Percentiles rank a stretch among this genome's conserved stretches.
Conservation (phyloP, 1,284 basidiomycete genomes). For the Leccinum pachyderme region DNA sequence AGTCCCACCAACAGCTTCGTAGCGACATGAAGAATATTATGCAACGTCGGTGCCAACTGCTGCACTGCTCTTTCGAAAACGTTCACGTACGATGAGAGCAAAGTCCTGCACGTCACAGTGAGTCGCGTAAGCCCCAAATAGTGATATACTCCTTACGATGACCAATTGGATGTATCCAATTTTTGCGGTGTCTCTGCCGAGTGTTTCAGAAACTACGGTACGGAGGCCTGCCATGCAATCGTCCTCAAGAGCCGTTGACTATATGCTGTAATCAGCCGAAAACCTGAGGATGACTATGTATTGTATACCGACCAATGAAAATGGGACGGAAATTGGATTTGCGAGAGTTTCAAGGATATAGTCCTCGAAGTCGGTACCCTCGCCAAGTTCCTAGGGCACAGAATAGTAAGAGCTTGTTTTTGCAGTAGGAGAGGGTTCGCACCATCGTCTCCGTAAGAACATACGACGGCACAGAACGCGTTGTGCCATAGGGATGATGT, state of each 20-base stretch:
- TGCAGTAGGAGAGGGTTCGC: neutral
- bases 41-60: neutral
- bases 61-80: neutral
- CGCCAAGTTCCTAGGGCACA: neutral
- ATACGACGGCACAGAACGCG: neutral
- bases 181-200: neutral
- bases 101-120: neutral
- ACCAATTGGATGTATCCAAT: neutral
- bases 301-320: neutral
- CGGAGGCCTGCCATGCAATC: neutral
- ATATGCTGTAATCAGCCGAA: neutral
- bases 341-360: neutral
- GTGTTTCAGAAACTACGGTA: neutral
- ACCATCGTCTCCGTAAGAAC: neutral
- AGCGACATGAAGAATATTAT: neutral
- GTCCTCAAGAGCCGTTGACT: neutral
- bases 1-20: neutral
- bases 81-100: neutral
- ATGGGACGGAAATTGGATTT: neutral
- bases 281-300: neutral
- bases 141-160: neutral
- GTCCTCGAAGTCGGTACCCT: neutral
- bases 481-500: constrained; percentile 10
- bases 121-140: neutral
- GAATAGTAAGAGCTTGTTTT: neutral